A percentile compares a stretch with the other conserved stretches of the same genome.
Conservation (phyloP, 164 flowering plant species). For the Brasenia schreberi region DNA sequence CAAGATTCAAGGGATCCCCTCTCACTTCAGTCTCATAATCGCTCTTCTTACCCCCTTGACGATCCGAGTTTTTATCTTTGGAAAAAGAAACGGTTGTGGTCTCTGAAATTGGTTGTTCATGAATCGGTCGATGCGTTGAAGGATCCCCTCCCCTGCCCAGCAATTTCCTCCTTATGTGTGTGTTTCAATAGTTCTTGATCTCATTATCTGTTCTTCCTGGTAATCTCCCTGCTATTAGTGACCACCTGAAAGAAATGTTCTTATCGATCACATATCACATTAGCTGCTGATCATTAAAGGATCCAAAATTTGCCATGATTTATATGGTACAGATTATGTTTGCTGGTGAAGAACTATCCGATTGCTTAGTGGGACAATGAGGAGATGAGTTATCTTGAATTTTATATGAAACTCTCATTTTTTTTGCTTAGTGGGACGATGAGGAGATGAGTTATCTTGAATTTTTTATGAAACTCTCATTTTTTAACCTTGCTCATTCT, state of each 20-base stretch:
- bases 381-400: too few species aligned
- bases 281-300: not conserved
- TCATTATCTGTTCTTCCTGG: slow-evolving; percentile 85
- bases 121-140: slow-evolving; percentile 49
- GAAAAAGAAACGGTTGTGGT: slow-evolving; percentile 32
- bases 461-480: too few species aligned
- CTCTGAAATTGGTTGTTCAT: slow-evolving; percentile 19
- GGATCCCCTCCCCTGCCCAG: slow-evolving; percentile 71
- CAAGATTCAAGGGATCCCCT: slow-evolving; percentile 70
- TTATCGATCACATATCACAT: not conserved
- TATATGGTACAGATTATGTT: not conserved
- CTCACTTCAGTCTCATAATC: slow-evolving; percentile 10
- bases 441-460: too few species aligned
- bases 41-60: slow-evolving; percentile 8
- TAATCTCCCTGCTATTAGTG: slow-evolving; percentile 58
- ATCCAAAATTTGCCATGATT: not conserved
- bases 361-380: too few species aligned
- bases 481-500: too few species aligned
- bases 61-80: slow-evolving; percentile 18
- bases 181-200: slow-evolving; percentile 86
- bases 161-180: slow-evolving; percentile 71
- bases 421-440: too few species aligned
- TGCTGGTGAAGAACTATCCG: not conserved
- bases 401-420: too few species aligned
- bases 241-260: slow-evolving; percentile 14